Base-by-base conservation (phyloP, 2,329 filamentous ascomycete species). In the Didymella keratinophila region DNA sequence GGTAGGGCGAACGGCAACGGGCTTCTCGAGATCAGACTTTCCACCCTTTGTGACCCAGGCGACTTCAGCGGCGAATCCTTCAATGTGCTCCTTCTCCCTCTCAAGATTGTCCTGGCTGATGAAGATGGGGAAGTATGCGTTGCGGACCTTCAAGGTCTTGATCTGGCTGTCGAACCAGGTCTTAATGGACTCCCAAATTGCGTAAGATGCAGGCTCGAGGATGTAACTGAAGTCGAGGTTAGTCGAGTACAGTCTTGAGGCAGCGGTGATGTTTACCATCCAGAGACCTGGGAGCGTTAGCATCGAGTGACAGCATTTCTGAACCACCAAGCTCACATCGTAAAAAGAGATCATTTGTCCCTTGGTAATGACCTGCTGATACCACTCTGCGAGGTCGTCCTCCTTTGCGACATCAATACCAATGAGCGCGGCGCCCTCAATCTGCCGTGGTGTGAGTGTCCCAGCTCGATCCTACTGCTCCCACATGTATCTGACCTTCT, bases 331-430 rank as follows among this genome's bases (percentile, higher is more conserved):
- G 28, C 52, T 55, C 42, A 55, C 94, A 80, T 97, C 91, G 74
- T 97, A 98, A 86, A 97, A 99, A 74, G 97, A 93, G 71, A 98
- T 89, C 90, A 99, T 91, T 77, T 97, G 92, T 70, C 92, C 92
- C 86, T 99, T 99, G 74, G 93, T 88, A 56, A 99, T 90, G 61
- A 98, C 91, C 80, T 99, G 94, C 80, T 97, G 92, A 80, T 99
- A 99, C 95, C 95, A 99, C 79, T 89, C 88, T 49, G 92, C 85
- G 76, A 99, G 95, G 80, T 98, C 92, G 46, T 91, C 89, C 47
- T 89, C 83, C 80, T 97, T 98, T 64, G 86, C 84, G 60, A 90
- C 87, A 63, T 93, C 95, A 72, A 97, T 97, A 65, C 93, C 93
- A 70, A 95, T 96, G 65, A 96, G 76, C 52, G 84, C 85, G 51